These are phyloP conservation scores for Plasmodium reichenowi DNA, from an alignment of 169 alveolate species.

Conservation along the genomic window DNA sequence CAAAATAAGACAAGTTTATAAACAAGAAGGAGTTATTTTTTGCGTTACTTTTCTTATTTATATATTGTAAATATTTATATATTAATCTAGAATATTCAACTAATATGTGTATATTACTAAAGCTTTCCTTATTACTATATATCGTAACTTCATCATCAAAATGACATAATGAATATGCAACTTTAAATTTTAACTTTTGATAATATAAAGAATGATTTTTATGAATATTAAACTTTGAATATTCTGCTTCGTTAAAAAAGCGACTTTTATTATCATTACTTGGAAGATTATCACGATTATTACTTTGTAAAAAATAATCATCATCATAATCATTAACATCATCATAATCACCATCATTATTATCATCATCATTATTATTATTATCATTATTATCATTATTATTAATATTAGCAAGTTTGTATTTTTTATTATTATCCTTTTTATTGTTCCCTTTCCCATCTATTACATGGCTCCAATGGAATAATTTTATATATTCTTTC, in stretches of 20 bases:
- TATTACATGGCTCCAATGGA: neutral
- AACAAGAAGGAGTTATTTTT: slow-evolving; percentile 21
- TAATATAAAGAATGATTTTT: neutral
- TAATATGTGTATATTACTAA: slow-evolving; percentile 24
- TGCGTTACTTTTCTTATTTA: slow-evolving; percentile 16
- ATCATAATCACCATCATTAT: neutral
- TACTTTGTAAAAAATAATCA: neutral
- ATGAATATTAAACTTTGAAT: too few species aligned
- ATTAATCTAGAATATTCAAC: slow-evolving; percentile 23
- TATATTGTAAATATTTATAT: slow-evolving; percentile 15
- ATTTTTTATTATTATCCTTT: neutral
- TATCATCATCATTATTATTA: neutral
- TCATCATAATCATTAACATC: neutral
- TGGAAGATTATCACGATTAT: neutral
- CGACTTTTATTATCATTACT: neutral
- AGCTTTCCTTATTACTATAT: slow-evolving; percentile 2
- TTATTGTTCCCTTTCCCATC: neutral
- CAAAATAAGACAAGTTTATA: slow-evolving; percentile 14
- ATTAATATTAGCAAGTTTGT: neutral
- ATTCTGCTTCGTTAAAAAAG: neutral
- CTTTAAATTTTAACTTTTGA: neutral
- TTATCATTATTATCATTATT: neutral
- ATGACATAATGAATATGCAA: slow-evolving; percentile 4
- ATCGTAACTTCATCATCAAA: slow-evolving; percentile 17
- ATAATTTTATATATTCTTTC: slow-evolving; percentile 8